phyloP scores from a whole-genome alignment of 495 filamentous ascomycete species.

The Neurospora tetrasperma region DNA sequence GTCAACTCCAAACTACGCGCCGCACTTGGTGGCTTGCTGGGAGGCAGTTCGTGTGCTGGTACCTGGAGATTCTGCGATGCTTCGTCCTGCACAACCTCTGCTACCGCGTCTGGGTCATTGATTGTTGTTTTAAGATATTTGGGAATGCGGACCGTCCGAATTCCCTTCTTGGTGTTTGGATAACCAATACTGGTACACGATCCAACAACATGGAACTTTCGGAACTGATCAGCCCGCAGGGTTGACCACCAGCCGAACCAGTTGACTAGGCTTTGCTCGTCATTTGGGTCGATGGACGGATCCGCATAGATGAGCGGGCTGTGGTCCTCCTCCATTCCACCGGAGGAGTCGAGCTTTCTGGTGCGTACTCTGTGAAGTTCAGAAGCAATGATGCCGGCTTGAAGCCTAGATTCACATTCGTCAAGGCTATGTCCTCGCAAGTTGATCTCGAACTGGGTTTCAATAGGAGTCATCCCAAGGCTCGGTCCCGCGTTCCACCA shows the following conservation, averaged over 20 bases:
- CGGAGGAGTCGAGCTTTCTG: conserved; percentile 4
- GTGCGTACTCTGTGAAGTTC: conserved; percentile 15
- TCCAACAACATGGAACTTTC: conserved; percentile 38
- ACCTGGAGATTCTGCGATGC: background rate
- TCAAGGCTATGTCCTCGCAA: conserved; percentile 16
- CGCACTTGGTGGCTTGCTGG: background rate
- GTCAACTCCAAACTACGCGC: background rate
- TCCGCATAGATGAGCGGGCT: conserved; percentile 33
- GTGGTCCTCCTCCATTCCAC: conserved; percentile 20
- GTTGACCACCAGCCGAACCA: conserved; percentile 47
- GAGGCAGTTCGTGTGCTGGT: background rate
- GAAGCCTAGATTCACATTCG: conserved; percentile 19
- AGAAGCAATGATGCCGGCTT: conserved; percentile 12
- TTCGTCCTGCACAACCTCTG: conserved; percentile 13
- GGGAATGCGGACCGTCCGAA: conserved; percentile 28
- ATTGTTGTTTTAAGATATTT: conserved; percentile 27
- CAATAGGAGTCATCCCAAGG: background rate
- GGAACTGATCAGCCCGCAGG: conserved; percentile 33
- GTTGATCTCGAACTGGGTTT: conserved; percentile 7
- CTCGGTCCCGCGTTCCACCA: conserved; percentile 4
- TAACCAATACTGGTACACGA: conserved; percentile 19
- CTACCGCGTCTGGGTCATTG: conserved; percentile 29
- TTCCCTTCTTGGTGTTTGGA: conserved; percentile 15
- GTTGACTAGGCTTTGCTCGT: conserved; percentile 42
- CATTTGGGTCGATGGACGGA: conserved; percentile 36